Evolutionary conservation across 805 yeast species (phyloP), one percentile per base, ranked within the genome.

Genomic region (Wickerhamiella cacticola): DNA sequence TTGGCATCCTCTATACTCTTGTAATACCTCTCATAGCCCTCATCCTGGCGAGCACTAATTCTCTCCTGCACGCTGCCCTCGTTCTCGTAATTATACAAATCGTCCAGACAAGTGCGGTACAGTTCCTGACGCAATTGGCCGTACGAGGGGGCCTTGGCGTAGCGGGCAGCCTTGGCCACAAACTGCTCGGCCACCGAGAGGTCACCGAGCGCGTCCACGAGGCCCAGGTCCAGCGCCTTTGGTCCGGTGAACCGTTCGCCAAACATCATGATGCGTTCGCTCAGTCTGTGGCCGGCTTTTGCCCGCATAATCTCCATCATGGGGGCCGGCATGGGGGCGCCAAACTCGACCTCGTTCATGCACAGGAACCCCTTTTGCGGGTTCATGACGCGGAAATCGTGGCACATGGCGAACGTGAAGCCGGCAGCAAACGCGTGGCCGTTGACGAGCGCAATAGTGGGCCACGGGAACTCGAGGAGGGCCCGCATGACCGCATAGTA

Each of bases 201-300:
- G n/a, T 57, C 63, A 6, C 70, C 70, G 26, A 55, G 51, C 1
- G 58, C 60, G 38, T 66, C 63, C 39, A 66, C 55, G 6, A 66
- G 41, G 1, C 63, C 96, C 65, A 85, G 95, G 63, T 88, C 86
- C 50, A 88, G 70, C 0, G 97, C 95, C 57, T 88, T 96, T 59
- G 87, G 85, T 3, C 61, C 64, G 3, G 63, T 41, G 53, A 62
- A 66, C 26, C 70, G 52, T 33, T 62, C 61, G 15, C 65, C 70
- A 24, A 59, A 57, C 28, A 63, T 49, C 22, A 59, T 59, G 40
- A 62, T 59, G 49, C 57, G 56, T 35, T 61, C 63, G 38, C 63
- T 55, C 3, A 55, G 43, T 41, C 43, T 54, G n/a, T 56, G 50
- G 12, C 68, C 64, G 22, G 52, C 55, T 45, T 63, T 59, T 47